Base-by-base conservation (phyloP, 2,329 filamentous ascomycete species). In the Aspergillus candidus region DNA sequence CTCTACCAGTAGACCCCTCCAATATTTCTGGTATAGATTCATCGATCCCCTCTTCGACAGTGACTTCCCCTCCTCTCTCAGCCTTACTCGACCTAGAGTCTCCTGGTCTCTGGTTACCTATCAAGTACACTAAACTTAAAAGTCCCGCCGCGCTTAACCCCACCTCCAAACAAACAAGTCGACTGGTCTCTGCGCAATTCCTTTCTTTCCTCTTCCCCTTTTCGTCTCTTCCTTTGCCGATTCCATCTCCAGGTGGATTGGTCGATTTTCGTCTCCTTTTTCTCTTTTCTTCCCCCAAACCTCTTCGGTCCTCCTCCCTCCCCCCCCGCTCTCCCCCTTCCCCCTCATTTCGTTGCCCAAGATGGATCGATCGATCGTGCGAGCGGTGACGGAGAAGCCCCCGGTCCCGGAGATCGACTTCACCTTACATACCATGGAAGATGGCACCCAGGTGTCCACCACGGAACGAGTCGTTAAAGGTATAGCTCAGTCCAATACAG, bases 361-460 rank as follows among this genome's bases (percentile, higher is more conserved):
- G 31, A 72, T 72, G 70, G 67, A 69, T 52, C 59, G 55, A 36
- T 57, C 60, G 53, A 52, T 96, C 64, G 88, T 95, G 63, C 88
- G 87, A 67, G 93, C 93, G 49, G 89, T 98, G 62, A 83, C 84
- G 68, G 82, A 96, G 61, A 97, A 97, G 84, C 91, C 86, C 75
- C 90, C 91, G 43, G 78, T 94, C 40, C 93, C 93, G 46, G 91
- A 97, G 77, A 97, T 98, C 62, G 93, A 98, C 75, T 98, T 98
- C 69, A 94, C 88, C 44, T 82, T 98, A 63, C 93, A 98, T 71
- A 93, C 86, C 51, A 96, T 97, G 91, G 93, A 98, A 69, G 93
- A 98, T 76, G 88, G 88, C 63, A 83, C 80, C 42, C 88, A 95
- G 73, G 93, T 98, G 66, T 97, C 81, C 80, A 98, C 93, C 50